Conservation (phyloP, 2,329 filamentous ascomycete species). For the Fusarium devonianum region DNA sequence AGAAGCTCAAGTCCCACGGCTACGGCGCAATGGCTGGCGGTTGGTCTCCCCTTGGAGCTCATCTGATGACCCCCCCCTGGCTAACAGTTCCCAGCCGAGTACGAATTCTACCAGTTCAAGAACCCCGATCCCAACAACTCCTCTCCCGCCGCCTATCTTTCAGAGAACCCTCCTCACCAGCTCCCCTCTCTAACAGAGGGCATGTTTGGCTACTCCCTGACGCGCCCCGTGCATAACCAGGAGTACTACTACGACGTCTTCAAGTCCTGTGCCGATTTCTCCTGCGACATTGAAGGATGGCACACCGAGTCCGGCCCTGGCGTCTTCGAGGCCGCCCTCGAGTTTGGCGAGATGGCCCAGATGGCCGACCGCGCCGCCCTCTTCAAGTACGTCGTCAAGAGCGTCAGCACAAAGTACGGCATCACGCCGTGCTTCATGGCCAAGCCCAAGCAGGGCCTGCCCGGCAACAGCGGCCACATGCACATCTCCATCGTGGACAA, state of each 20-base stretch:
- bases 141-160: conserved; percentile 76
- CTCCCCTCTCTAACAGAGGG: conserved; percentile 86
- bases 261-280: conserved; percentile 78
- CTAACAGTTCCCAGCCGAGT: conserved; percentile 71
- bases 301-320: conserved; percentile 94
- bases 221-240: conserved; percentile 85
- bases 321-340: conserved; percentile 93
- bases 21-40: conserved; percentile 89
- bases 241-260: conserved; percentile 92
- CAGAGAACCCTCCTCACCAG: conserved; percentile 73
- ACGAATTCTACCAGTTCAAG: conserved; percentile 93
- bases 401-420: conserved; percentile 82
- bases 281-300: conserved; percentile 89
- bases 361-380: conserved; percentile 93
- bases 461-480: conserved; percentile 95
- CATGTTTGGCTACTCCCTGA: conserved; percentile 95
- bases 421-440: conserved; percentile 99
- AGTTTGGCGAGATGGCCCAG: conserved; percentile 84
- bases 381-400: conserved; percentile 96
- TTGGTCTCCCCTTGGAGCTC: conserved; percentile 53
- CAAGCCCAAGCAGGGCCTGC: conserved; percentile 88
- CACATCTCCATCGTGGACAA: conserved; percentile 87
- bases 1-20: conserved; percentile 72
- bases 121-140: conserved; percentile 65
- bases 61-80: neutral